Evolutionary conservation across 23 red algal genomes (phyloP).

Genomic region (Gracilaria caudata): DNA sequence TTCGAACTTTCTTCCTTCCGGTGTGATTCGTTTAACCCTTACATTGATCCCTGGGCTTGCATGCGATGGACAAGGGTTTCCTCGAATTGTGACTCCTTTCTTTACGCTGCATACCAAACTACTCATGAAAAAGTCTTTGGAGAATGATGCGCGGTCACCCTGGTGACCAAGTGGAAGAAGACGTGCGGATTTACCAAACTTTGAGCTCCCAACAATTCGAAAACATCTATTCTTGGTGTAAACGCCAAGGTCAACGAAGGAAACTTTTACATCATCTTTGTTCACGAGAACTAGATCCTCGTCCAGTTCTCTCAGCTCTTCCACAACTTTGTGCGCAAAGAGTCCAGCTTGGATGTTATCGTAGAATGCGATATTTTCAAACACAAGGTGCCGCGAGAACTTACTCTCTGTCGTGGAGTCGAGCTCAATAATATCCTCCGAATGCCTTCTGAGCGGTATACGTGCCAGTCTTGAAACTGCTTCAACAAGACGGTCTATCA

Average conservation of each 20-base stretch:
- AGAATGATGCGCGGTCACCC: slow-evolving; percentile 20
- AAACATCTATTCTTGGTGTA: slow-evolving; percentile 94
- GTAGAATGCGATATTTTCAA: slow-evolving; percentile 62
- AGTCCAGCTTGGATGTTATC: slow-evolving; percentile 43
- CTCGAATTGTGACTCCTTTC: slow-evolving; percentile 16
- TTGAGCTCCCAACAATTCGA: slow-evolving; percentile 72
- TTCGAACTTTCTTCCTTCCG: background rate
- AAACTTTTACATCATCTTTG: slow-evolving; percentile 28
- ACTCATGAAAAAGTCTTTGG: slow-evolving; percentile 7
- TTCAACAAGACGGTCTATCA: slow-evolving; percentile 35
- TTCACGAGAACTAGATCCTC: slow-evolving; percentile 43
- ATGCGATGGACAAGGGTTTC: background rate
- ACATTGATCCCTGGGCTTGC: background rate
- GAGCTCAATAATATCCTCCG: slow-evolving; percentile 53
- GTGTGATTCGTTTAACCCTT: background rate
- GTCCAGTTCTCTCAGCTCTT: background rate
- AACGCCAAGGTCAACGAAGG: slow-evolving; percentile 83
- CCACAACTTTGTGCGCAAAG: slow-evolving; percentile 71
- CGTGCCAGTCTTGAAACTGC: background rate
- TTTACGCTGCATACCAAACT: slow-evolving; percentile 43
- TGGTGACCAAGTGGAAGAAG: slow-evolving; percentile 15
- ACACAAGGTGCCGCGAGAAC: slow-evolving; percentile 76
- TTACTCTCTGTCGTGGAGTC: slow-evolving; percentile 72
- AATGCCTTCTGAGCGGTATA: background rate
- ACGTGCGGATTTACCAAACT: slow-evolving; percentile 71